These are phyloP conservation scores for Neohortaea acidophila DNA, from an alignment of 495 filamentous ascomycete genomes.

Conservation along the genomic window DNA sequence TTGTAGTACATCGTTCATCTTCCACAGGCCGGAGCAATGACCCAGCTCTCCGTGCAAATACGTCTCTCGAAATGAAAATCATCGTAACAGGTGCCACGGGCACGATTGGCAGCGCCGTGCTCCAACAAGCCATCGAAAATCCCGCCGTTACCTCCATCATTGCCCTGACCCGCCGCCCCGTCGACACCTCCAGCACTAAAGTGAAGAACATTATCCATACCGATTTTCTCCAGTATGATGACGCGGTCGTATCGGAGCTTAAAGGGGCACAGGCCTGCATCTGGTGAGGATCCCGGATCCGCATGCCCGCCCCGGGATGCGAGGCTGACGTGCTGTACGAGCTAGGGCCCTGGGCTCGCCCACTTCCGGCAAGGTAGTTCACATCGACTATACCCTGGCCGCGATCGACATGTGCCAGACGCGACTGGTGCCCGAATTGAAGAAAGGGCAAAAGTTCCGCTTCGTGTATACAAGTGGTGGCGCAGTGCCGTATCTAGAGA, in stretches of 20 bases:
- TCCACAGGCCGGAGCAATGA: too few species aligned
- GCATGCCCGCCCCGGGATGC: not conserved
- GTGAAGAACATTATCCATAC: constrained; percentile 30
- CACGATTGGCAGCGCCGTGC: constrained; percentile 35
- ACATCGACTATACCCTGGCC: constrained; percentile 32
- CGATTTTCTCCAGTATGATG: constrained; percentile 34
- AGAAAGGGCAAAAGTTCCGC: constrained; percentile 28
- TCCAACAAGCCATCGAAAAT: constrained; percentile 32
- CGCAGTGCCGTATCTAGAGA: constrained; percentile 33
- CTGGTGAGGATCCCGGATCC: constrained; percentile 24
- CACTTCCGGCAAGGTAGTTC: constrained; percentile 22
- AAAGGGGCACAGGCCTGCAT: constrained; percentile 38
- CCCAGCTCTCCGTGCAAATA: too few species aligned
- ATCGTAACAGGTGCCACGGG: constrained; percentile 40
- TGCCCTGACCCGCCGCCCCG: constrained; percentile 32
- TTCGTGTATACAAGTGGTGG: constrained; percentile 39
- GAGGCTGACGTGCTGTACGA: too few species aligned
- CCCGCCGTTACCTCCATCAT: constrained; percentile 35
- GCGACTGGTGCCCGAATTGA: not conserved
- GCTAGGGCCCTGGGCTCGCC: constrained; percentile 5
- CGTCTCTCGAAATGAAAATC: constrained; percentile 26
- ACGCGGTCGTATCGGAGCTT: constrained; percentile 27
- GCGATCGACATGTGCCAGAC: constrained; percentile 30
- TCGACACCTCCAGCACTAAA: constrained; percentile 27
- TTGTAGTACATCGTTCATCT: too few species aligned